phyloP scores from a whole-genome alignment of 2,329 filamentous ascomycete genomes.

The Sporothrix variecibatus region DNA sequence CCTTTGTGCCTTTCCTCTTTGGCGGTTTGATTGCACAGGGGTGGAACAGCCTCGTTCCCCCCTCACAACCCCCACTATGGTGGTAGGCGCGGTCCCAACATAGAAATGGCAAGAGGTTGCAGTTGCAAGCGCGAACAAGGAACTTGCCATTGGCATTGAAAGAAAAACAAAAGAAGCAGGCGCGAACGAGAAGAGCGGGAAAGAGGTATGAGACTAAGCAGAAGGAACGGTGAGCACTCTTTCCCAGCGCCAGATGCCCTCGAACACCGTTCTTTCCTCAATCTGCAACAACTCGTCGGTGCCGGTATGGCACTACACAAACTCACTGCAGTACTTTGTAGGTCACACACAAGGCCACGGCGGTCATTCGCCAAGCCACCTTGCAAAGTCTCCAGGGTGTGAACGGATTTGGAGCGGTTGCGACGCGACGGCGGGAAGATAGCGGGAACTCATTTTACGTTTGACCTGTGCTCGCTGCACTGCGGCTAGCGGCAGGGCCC shows the following conservation, averaged over 20 bases:
- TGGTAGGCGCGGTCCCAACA: conserved; percentile 9
- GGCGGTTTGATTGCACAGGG: conserved; percentile 15
- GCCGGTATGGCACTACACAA: background rate
- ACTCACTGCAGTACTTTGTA: background rate
- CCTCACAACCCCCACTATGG: conserved; percentile 10
- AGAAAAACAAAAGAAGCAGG: background rate
- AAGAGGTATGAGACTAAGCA: background rate
- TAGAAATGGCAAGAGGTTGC: background rate
- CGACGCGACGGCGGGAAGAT: conserved; percentile 9
- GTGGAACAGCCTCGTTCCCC: conserved; percentile 18
- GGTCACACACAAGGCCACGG: background rate
- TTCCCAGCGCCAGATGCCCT: background rate
- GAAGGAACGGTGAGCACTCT: background rate
- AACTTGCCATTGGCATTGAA: background rate
- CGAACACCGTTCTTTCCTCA: background rate
- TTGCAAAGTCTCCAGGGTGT: background rate
- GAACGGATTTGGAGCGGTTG: background rate
- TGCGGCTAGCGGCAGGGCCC: conserved; percentile 16
- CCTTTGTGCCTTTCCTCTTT: conserved; percentile 3
- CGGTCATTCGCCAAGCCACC: conserved; percentile 11
- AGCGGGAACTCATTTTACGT: conserved; percentile 19
- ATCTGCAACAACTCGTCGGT: background rate
- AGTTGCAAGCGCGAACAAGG: background rate
- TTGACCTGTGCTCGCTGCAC: conserved; percentile 3
- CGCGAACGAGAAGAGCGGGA: background rate